A percentile compares a stretch with the other conserved stretches of the same genome.
phyloP scores from a whole-genome alignment of 306 rosid genomes.

The Carpinus viminea region DNA sequence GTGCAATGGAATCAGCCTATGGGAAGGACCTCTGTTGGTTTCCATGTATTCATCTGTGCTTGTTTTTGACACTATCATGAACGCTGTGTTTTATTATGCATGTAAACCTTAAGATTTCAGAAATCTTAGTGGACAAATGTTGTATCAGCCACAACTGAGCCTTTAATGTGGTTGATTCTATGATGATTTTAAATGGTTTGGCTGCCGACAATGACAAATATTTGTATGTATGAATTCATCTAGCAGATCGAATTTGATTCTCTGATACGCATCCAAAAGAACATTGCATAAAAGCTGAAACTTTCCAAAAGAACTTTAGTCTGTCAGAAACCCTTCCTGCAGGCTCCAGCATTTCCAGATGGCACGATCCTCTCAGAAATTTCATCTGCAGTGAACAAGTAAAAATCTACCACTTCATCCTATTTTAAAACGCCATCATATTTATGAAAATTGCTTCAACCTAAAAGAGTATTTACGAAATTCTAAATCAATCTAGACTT shows the following conservation, averaged over 20 bases:
- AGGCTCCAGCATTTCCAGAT: neutral
- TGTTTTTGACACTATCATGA: slow-evolving; percentile 27
- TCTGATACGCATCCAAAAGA: neutral
- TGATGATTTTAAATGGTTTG: neutral
- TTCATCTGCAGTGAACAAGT: slow-evolving; percentile 22
- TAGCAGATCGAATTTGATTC: neutral
- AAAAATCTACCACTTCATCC: neutral
- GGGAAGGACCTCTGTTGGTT: slow-evolving; percentile 34
- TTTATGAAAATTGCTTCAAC: neutral
- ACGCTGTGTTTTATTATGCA: slow-evolving; percentile 30
- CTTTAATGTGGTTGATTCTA: neutral
- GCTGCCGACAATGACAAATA: neutral
- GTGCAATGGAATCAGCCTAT: slow-evolving; percentile 24
- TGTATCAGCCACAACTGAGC: neutral
- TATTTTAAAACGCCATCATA: neutral
- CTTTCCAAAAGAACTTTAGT: neutral
- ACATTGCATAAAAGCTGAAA: neutral
- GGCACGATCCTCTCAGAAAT: neutral
- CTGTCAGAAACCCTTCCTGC: neutral
- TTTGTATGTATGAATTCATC: too few relatives aligned
- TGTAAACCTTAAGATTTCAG: slow-evolving; percentile 24
- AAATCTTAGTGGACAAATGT: neutral
- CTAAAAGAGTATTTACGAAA: neutral
- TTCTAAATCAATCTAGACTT: neutral
- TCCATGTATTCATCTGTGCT: slow-evolving; percentile 32